Evolutionary conservation across 2,329 filamentous ascomycete species (phyloP).

Genomic region (Hawksworthiomyces lignivorus): DNA sequence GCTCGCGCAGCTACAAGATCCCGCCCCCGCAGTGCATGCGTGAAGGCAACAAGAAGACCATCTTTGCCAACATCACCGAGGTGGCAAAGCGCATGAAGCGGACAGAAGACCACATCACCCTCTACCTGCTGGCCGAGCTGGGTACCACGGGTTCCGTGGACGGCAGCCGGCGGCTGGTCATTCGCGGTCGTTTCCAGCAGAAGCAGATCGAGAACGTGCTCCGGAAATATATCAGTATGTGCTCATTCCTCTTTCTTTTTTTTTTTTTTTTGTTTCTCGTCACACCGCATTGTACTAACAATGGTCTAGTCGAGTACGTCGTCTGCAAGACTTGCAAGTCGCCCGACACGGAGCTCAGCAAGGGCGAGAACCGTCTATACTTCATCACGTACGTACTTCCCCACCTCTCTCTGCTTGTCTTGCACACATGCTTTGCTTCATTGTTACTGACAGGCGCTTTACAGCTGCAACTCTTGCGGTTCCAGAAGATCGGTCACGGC

Average conservation of each 20-base stretch:
- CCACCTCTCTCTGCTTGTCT: conserved; percentile 5
- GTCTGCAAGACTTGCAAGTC: conserved; percentile 98
- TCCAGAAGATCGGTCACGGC: conserved; percentile 84
- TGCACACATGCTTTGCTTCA: too few relatives aligned
- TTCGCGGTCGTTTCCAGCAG: conserved; percentile 95
- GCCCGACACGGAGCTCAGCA: conserved; percentile 91
- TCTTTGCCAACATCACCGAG: conserved; percentile 97
- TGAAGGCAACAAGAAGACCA: conserved; percentile 99
- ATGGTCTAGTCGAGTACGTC: conserved; percentile 67
- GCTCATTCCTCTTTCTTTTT: conserved; percentile 41
- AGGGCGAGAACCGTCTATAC: conserved; percentile 97
- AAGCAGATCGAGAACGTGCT: conserved; percentile 98
- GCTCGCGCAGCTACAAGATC: conserved; percentile 96
- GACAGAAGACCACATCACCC: conserved; percentile 93
- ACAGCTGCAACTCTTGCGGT: conserved; percentile 42
- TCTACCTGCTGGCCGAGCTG: conserved; percentile 95
- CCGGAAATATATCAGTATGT: conserved; percentile 74
- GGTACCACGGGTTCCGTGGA: conserved; percentile 95
- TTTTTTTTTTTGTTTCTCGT: not conserved
- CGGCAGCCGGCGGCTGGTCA: conserved; percentile 85
- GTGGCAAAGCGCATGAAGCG: conserved; percentile 99
- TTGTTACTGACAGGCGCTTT: not conserved
- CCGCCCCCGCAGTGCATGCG: conserved; percentile 96
- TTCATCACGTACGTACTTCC: conserved; percentile 62
- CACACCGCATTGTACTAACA: too few relatives aligned